Conservation (phyloP, 2,329 filamentous ascomycete species). For the Alternaria ventricosa region DNA sequence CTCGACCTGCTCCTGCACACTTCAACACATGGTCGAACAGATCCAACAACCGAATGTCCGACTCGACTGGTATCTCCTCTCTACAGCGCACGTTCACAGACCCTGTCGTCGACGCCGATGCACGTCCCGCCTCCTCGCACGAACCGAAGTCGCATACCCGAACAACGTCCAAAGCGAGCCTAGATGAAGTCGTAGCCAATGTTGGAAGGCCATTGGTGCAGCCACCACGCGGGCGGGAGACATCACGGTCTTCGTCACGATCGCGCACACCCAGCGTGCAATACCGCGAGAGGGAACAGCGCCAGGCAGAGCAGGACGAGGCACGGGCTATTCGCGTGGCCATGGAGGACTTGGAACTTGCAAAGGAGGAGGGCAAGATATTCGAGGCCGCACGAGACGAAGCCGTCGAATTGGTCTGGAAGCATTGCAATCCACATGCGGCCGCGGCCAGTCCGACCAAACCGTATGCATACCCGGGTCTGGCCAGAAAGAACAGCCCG, state of each 20-base stretch:
- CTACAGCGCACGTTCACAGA: slow-evolving; percentile 37
- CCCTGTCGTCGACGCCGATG: slow-evolving; percentile 28
- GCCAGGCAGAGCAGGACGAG: slow-evolving; percentile 84
- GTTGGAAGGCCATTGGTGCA: slow-evolving; percentile 44
- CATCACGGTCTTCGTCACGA: slow-evolving; percentile 45
- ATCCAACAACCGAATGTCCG: slow-evolving; percentile 27
- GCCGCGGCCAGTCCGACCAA: slow-evolving; percentile 64
- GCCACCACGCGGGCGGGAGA: slow-evolving; percentile 51
- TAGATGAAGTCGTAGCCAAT: slow-evolving; percentile 33
- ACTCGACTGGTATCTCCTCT: slow-evolving; percentile 35
- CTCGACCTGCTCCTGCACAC: slow-evolving; percentile 67
- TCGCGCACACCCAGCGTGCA: slow-evolving; percentile 64
- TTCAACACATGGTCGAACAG: slow-evolving; percentile 48
- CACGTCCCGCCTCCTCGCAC: slow-evolving; percentile 23
- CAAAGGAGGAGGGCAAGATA: slow-evolving; percentile 65
- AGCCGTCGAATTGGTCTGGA: slow-evolving; percentile 79
- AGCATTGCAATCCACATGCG: slow-evolving; percentile 73
- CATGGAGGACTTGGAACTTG: slow-evolving; percentile 74
- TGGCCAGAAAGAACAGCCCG: slow-evolving; percentile 72
- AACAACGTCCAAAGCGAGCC: slow-evolving; percentile 39
- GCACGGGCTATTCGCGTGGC: slow-evolving; percentile 72
- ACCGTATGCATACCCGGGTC: slow-evolving; percentile 63
- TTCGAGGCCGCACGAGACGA: slow-evolving; percentile 77
- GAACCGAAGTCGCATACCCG: slow-evolving; percentile 38
- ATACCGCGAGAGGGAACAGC: slow-evolving; percentile 75